A percentile compares a stretch with the other conserved stretches of the same genome.
Evolutionary conservation across 768 basidiomycete species (phyloP).

Genomic region (Auriscalpium vulgare): DNA sequence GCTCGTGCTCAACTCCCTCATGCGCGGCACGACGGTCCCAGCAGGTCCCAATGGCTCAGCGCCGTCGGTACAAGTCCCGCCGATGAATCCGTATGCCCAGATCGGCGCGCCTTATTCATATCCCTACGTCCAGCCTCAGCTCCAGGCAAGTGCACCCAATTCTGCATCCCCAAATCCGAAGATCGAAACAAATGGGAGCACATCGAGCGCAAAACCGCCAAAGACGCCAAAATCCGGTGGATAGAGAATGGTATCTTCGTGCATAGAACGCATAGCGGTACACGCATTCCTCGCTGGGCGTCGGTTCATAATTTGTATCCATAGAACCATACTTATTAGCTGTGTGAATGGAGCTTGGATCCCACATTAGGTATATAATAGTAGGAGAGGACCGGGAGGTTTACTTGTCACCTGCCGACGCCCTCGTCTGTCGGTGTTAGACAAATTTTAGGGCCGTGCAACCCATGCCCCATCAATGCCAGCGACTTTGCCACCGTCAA

Average conservation of each 20-base stretch:
- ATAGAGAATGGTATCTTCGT: neutral
- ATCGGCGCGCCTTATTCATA: slow-evolving; percentile 14
- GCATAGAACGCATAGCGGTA: neutral
- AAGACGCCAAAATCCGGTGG: neutral
- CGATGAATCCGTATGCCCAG: slow-evolving; percentile 9
- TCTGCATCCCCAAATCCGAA: neutral
- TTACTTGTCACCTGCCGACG: too few species aligned
- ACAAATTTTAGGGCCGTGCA: too few species aligned
- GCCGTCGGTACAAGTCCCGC: slow-evolving; percentile 17
- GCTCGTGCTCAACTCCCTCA: slow-evolving; percentile 61
- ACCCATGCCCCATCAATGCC: slow-evolving; percentile 9
- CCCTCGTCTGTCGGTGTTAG: too few species aligned
- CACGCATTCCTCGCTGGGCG: neutral
- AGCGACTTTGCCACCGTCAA: neutral
- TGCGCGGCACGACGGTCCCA: slow-evolving; percentile 26
- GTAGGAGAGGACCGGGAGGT: too few species aligned
- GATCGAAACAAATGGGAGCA: neutral
- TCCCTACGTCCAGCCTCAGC: slow-evolving; percentile 3
- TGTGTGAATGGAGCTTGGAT: neutral
- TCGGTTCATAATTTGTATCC: neutral
- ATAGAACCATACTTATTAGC: neutral
- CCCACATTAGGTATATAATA: too few species aligned
- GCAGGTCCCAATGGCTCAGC: slow-evolving; percentile 17
- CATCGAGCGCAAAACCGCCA: neutral
- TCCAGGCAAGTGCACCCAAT: neutral